Conservation (phyloP, 2,329 filamentous ascomycete species). For the Ilyonectria destructans region DNA sequence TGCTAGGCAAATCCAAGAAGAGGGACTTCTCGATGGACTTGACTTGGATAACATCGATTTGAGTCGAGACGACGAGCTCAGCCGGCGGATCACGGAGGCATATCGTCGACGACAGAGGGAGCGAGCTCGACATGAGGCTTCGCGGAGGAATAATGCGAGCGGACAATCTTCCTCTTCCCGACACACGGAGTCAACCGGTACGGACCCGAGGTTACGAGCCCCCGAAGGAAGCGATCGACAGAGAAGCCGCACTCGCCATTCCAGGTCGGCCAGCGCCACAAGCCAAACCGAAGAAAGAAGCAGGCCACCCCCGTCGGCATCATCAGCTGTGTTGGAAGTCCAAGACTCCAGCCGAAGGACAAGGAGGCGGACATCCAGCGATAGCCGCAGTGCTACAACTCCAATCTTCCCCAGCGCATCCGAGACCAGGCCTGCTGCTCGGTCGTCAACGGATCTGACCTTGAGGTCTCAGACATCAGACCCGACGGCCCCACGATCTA, state of each 20-base stretch:
- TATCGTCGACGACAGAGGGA: conserved; percentile 84
- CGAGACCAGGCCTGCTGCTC: conserved; percentile 67
- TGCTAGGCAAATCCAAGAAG: conserved; percentile 88
- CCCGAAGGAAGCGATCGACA: conserved; percentile 47
- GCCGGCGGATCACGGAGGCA: conserved; percentile 90
- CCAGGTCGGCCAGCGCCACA: conserved; percentile 64
- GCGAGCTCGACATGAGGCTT: conserved; percentile 66
- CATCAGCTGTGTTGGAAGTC: conserved; percentile 51
- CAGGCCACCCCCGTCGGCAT: conserved; percentile 62
- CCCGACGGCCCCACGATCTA: conserved; percentile 56
- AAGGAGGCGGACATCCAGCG: conserved; percentile 69
- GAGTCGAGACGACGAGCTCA: conserved; percentile 89
- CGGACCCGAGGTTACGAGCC: conserved; percentile 51
- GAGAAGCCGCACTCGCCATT: conserved; percentile 59
- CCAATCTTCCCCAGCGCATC: conserved; percentile 61
- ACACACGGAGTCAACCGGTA: conserved; percentile 38
- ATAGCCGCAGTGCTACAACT: conserved; percentile 69
- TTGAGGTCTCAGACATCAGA: conserved; percentile 61
- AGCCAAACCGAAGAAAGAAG: conserved; percentile 64
- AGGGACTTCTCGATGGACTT: conserved; percentile 89
- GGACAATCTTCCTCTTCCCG: conserved; percentile 57
- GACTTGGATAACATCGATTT: conserved; percentile 91
- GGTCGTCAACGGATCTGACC: conserved; percentile 78
- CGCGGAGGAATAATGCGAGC: conserved; percentile 61
- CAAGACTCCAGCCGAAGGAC: conserved; percentile 50